Base-by-base conservation (phyloP, 2,329 filamentous ascomycete species). In the Aspergillus quadricinctus region DNA sequence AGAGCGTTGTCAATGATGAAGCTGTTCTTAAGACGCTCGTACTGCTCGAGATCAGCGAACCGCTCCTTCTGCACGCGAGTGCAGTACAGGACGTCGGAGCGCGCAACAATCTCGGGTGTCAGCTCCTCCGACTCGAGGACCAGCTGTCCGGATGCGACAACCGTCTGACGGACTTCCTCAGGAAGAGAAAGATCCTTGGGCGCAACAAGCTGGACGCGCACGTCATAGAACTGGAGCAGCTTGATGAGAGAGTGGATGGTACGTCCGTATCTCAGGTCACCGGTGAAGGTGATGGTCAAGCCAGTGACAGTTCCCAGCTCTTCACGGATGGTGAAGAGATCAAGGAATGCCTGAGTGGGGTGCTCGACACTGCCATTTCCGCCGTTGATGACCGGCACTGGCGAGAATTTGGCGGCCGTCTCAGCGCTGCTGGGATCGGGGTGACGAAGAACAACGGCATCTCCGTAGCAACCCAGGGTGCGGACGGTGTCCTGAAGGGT, bases 241-340 rank as follows among this genome's bases (percentile, higher is more conserved):
- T 96, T 93, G 73, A 94, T 88, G 52, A 99, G 83, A 6, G 92
- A 97, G 81, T 99, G 94, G 11, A 99, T 93, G 0, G 94, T 91
- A 57, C 94, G 89, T 49, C 94, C 94, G 74, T 97, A 95, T 63
- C 89, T 86, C 56, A 99, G 86, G 70, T 99, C 94, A 67, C 94
- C 94, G 48, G 91, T 83, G 75, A 99, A 99, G 51, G 94, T 99
- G 70, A 99, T 95, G 48, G 91, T 97, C 61, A 99, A 81, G 52
- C 93, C 93, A 70, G 93, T 92, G 55, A 97, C 93, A 0, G 92
- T 97, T 61, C 94, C 94, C 8, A 97, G 83, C 76, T 99, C 94
- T 77, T 99, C 94, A 64, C 94, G 90, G 70, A 99, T 99, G 54
- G 94, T 97, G 81, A 97, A 99, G 56, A 99, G 87, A 69, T 99